Evolutionary conservation across 1,139 yeast species (phyloP).

Genomic region (Hemisphaericaspora xylofermentans): DNA sequence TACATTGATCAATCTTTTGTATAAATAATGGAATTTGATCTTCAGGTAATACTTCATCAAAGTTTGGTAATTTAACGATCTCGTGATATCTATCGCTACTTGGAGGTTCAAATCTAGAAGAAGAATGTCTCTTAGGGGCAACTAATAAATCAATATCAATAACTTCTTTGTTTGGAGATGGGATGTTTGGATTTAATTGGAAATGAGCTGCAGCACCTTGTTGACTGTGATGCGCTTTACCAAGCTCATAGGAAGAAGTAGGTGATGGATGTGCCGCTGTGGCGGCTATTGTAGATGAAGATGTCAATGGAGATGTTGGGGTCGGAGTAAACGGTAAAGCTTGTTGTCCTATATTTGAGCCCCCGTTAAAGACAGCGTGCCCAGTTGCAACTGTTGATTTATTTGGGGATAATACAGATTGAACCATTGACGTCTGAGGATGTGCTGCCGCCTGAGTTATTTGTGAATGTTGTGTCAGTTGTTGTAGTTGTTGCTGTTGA

Average conservation of each 20-base stretch:
- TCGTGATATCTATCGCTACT: constrained; percentile 60
- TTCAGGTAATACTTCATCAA: constrained; percentile 87
- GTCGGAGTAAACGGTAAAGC: constrained; percentile 30
- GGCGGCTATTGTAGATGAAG: constrained; percentile 6
- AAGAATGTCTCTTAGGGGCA: constrained; percentile 89
- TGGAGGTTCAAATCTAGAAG: constrained; percentile 87
- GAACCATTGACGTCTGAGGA: constrained; percentile 1
- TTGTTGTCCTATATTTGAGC: constrained; percentile 13
- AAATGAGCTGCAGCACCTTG: constrained; percentile 29
- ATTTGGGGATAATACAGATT: background rate
- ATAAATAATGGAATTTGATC: constrained; percentile 81
- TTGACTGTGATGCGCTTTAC: constrained; percentile 27
- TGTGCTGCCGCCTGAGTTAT: background rate
- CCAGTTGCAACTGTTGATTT: background rate
- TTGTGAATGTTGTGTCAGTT: background rate
- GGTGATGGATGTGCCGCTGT: constrained; percentile 1
- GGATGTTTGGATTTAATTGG: constrained; percentile 40
- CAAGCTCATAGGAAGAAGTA: constrained; percentile 3
- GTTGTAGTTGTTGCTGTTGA: background rate
- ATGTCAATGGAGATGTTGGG: constrained; percentile 28
- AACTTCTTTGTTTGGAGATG: constrained; percentile 44
- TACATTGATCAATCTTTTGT: constrained; percentile 91
- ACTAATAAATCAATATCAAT: constrained; percentile 49
- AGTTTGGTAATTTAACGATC: constrained; percentile 78
- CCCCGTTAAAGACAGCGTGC: background rate